Percentiles rank a stretch among this genome's conserved stretches.
Conservation (phyloP, 805 yeast species). For the Metschnikowia similis region DNA sequence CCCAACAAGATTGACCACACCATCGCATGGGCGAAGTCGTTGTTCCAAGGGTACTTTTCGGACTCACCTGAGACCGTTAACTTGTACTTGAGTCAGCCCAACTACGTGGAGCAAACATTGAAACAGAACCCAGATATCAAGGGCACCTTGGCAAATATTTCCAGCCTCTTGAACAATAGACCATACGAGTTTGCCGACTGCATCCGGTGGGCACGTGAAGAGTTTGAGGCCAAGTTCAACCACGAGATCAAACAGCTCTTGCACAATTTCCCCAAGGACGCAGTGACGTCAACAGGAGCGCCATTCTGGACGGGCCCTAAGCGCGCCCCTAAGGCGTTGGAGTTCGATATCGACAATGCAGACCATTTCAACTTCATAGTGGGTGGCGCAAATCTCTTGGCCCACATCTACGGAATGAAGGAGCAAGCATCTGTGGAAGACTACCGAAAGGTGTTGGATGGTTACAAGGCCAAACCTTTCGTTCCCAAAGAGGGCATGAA, state of each 20-base stretch:
- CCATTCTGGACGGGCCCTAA: constrained; percentile 98
- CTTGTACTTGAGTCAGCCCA: constrained; percentile 83
- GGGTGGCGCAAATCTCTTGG: constrained; percentile 89
- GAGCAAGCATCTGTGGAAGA: constrained; percentile 57
- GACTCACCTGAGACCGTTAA: constrained; percentile 95
- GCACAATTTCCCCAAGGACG: constrained; percentile 93
- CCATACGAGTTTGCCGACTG: constrained; percentile 93
- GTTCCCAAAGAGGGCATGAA: constrained; percentile 68
- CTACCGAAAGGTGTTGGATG: constrained; percentile 53
- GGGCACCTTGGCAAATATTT: constrained; percentile 76
- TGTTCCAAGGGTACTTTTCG: constrained; percentile 86
- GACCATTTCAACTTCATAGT: constrained; percentile 81
- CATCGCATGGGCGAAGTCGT: constrained; percentile 97
- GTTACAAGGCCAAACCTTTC: constrained; percentile 49
- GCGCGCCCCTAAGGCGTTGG: constrained; percentile 88
- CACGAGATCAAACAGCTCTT: constrained; percentile 86
- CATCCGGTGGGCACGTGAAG: constrained; percentile 88
- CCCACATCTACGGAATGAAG: constrained; percentile 83
- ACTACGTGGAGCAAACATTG: constrained; percentile 85
- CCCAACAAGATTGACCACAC: constrained; percentile 98
- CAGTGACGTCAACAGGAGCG: constrained; percentile 82
- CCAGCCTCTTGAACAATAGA: constrained; percentile 69
- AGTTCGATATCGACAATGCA: constrained; percentile 66
- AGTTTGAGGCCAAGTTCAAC: constrained; percentile 80
- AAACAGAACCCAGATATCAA: constrained; percentile 91